Base-by-base conservation (phyloP, 805 yeast species). In the Hanseniaspora taiwanica region DNA sequence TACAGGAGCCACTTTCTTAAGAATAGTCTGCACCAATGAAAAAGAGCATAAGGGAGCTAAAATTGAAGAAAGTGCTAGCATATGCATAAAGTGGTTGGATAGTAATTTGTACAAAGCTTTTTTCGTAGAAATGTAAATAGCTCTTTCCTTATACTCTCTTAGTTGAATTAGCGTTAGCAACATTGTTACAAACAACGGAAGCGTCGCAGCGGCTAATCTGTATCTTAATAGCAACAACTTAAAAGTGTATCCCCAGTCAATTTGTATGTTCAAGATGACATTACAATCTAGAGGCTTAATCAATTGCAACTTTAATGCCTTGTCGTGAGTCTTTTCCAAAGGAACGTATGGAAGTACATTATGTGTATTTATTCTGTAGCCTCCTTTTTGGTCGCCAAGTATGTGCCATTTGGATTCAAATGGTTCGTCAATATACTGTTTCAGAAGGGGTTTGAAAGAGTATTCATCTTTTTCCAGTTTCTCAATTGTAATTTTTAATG, bases 351-450 rank as follows among this genome's bases (percentile, higher is more conserved):
- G 89, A 0, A 91, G 76, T 19, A 74, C 67, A 21, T 82, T 80
- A 52, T 82, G 89, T 46, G 51, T 49, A 66, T 58, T 38, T 61
- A 62, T 29, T 66, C 55, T 44, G 64, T 64, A 57, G 18, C 64
- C 54, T 17, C 63, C 55, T 3, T 62, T 54, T 6, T 62, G 54
- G 1, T 77, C 44, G 41, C 77, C 68, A 7, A 80, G 10, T 3
- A 36, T 58, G 50, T 77, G 81, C 86, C 89, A 87, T 59, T 84
- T 85, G 0, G 84, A 69, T 54, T 87, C 96, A 48, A 63, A 69
- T 1, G 82, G 81, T 27, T 74, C 76, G 9, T 65, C 61, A 3
- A 74, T 63, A 61, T 71, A 71, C 56, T 86, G 95, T 42, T 85
- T 68, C 3, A 81, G 56, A 27, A 85, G 65, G 1, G 94, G 82